Base-by-base conservation (phyloP, 2,329 filamentous ascomycete genomes). In the Akanthomyces lecanii region DNA sequence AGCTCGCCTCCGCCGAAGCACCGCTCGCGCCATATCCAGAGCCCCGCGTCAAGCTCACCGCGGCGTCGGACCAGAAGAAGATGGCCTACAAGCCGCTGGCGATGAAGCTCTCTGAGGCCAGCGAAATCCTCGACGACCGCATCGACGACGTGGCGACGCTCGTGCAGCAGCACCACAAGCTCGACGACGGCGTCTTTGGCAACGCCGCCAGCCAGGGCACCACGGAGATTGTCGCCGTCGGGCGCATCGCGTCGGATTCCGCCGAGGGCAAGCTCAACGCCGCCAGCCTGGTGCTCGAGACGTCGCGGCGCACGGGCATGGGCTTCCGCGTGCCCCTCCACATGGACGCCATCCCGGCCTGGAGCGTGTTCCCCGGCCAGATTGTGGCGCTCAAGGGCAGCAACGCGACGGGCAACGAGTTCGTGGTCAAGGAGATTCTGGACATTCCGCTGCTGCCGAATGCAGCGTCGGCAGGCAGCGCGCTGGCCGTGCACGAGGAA, bases 311-410 rank as follows among this genome's bases (percentile, higher is more conserved):
- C 36, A 91, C 87, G 69, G 95, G 95, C 42, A 91, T 89, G 66
- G 95, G 93, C 5, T 79, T 91, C 63, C 85, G 95, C 63, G 85
- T 97, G 36, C 90, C 92, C 5, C 76, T 99, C 21, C 91, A 91
- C 67, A 79, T 97, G 63, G 84, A 89, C 65, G 83, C 83, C 2
- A 74, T 96, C 1, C 78, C 81, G 36, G 67, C 83, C 1, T 95
- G 89, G 76, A 89, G 91, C 72, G 91, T 98, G 78, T 98, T 98
- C 73, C 95, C 94, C 0, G 95, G 95, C 6, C 93, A 98, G 72
- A 92, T 98, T 59, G 91, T 97, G 36, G 95, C 94, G 7, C 77
- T 98, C 33, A 84, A 84, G 65, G 95, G 95, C 8, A 92, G 87
- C 69, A 99, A 99, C 72, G 87, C 92, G 23, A 92, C 91, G 0